A percentile compares a stretch with the other conserved stretches of the same genome.
These are phyloP conservation scores for Umbellularia californica DNA, from an alignment of 164 flowering plant species.

Conservation along the genomic window DNA sequence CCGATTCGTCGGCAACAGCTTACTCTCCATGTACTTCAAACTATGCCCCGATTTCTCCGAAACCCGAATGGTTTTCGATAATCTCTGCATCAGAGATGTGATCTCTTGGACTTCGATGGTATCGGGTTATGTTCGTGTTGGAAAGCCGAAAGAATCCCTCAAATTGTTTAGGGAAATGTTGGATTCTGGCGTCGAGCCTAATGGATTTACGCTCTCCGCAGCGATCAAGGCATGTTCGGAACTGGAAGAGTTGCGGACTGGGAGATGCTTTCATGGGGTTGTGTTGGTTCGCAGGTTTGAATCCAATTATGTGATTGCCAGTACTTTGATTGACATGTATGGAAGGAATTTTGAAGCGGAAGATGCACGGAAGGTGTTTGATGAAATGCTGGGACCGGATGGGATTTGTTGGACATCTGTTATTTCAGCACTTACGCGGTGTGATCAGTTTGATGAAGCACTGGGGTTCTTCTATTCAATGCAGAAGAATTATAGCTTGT, in stretches of 20 bases:
- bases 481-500: constrained; percentile 34
- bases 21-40: constrained; percentile 66
- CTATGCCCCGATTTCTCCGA: constrained; percentile 29
- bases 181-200: constrained; percentile 51
- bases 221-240: constrained; percentile 72
- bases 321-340: constrained; percentile 74
- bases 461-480: constrained; percentile 44
- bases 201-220: constrained; percentile 68
- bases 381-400: constrained; percentile 65
- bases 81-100: constrained; percentile 9
- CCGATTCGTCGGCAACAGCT: constrained; percentile 70
- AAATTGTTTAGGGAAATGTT: constrained; percentile 50
- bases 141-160: constrained; percentile 6
- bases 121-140: constrained; percentile 6
- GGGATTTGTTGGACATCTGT: constrained; percentile 70
- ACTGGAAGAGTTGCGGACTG: constrained; percentile 34
- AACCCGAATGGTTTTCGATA: constrained; percentile 9
- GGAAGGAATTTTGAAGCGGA: constrained; percentile 36
- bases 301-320: constrained; percentile 45
- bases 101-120: constrained; percentile 21
- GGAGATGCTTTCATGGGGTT: constrained; percentile 55
- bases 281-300: constrained; percentile 52
- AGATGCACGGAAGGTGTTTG: constrained; percentile 53
- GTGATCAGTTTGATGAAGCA: constrained; percentile 58
- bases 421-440: constrained; percentile 56